Base-by-base conservation (phyloP, 306 rosid genomes). In the Rosa multiflora region DNA sequence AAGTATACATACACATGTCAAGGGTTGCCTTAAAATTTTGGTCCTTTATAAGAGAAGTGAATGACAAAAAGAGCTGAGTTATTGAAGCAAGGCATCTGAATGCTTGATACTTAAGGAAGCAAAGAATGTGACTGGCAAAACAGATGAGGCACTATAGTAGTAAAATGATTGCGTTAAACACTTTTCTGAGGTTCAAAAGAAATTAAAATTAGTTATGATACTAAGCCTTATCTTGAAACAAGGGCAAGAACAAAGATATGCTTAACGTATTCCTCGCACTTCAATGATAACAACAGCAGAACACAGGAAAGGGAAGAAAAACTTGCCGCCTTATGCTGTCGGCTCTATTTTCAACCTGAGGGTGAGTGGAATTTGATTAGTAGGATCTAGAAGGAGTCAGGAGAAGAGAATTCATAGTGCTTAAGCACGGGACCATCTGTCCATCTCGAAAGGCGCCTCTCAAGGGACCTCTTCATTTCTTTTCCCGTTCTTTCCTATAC, bases 61-160 rank as follows among this genome's bases (percentile, higher is more conserved):
- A 72, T 64, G 14, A 26, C n/a, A 48, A 61, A 61, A 23, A 23
- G n/a, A 64, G 55, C 46, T 2, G 66, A 70, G 67, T 48, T 63
- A 39, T 52, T 1, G 74, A 82, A 78, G 79, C 56, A 72, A 82
- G 74, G 85, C 66, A 82, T 77, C 82, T 64, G 70, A 67, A 76
- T 51, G 23, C 48, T 47, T 73, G 40, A 46, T 61, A 23, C 71
- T 55, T 44, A 4, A 18, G 85, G 79, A 82, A 82, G 82, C 35
- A 77, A 82, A 77, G 85, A 51, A 76, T 52, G 70, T 17, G 20
- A 55, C 43, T 21, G 26, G 44, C 58, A 72, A 61, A 18, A 73
- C 17, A 21, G 12, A 21, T 21, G 63, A 29, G 72, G 56, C 26
- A 40, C 37, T 53, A 49, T 12, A 14, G 13, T 49, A 49, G 55